Evolutionary conservation across 2,329 filamentous ascomycete genomes (phyloP).

Genomic region (Fusarium sp.): DNA sequence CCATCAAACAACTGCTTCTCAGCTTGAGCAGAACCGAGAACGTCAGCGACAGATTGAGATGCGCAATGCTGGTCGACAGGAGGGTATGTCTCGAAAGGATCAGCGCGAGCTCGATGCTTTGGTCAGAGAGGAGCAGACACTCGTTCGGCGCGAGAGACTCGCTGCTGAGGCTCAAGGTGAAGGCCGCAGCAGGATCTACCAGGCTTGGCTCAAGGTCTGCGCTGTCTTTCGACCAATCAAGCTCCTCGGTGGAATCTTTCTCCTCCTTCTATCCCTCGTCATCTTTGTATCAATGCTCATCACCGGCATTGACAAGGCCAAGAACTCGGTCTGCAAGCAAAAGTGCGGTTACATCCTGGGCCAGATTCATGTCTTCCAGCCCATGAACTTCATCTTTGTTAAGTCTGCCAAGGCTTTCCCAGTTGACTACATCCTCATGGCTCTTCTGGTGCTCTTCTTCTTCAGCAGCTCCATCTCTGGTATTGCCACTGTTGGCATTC

Average conservation of each 20-base stretch:
- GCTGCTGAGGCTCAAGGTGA: conserved; percentile 85
- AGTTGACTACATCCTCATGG: conserved; percentile 91
- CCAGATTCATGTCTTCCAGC: conserved; percentile 91
- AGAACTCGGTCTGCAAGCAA: conserved; percentile 91
- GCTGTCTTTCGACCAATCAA: conserved; percentile 89
- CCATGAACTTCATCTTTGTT: conserved; percentile 86
- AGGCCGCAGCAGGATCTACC: conserved; percentile 79
- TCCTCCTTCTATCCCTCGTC: conserved; percentile 79
- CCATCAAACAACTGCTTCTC: conserved; percentile 79
- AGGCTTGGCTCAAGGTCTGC: conserved; percentile 82
- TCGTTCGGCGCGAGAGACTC: conserved; percentile 88
- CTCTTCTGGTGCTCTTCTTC: conserved; percentile 84
- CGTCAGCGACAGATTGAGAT: conserved; percentile 91
- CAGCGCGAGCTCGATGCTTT: conserved; percentile 89
- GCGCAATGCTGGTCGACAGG: conserved; percentile 80
- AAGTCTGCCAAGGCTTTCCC: conserved; percentile 87
- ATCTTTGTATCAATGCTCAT: conserved; percentile 94
- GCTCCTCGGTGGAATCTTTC: conserved; percentile 82
- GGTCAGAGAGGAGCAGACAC: conserved; percentile 88
- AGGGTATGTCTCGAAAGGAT: conserved; percentile 84
- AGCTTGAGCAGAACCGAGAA: conserved; percentile 89
- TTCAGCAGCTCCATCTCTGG: conserved; percentile 91
- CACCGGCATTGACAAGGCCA: conserved; percentile 95
- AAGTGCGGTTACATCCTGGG: conserved; percentile 93
- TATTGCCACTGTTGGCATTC: conserved; percentile 87